Percentiles rank a stretch among this genome's conserved stretches.
Conservation (phyloP, 2,329 filamentous ascomycete species). For the Aspergillus quadricinctus region DNA sequence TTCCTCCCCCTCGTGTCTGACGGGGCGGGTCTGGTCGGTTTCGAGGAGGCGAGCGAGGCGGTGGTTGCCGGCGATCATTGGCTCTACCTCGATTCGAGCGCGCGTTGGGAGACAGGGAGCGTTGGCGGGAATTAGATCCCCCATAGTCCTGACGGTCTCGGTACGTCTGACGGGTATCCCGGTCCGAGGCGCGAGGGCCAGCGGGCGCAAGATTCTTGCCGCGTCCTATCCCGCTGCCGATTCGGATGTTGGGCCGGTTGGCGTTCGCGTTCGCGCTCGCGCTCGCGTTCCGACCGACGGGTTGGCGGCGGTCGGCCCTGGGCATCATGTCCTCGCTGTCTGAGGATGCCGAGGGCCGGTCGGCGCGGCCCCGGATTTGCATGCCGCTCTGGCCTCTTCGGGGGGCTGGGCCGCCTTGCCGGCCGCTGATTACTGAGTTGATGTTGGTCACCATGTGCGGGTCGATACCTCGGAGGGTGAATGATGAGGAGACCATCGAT, state of each 20-base stretch:
- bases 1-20: slow-evolving; percentile 8
- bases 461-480: slow-evolving; percentile 36
- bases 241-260: slow-evolving; percentile 32
- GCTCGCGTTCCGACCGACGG: slow-evolving; percentile 18
- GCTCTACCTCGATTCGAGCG: slow-evolving; percentile 17
- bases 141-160: slow-evolving; percentile 27
- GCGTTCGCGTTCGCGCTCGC: not conserved
- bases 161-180: slow-evolving; percentile 14
- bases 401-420: slow-evolving; percentile 9
- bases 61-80: slow-evolving; percentile 18
- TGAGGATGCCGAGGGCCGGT: slow-evolving; percentile 23
- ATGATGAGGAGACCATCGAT: slow-evolving; percentile 32
- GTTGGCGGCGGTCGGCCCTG: slow-evolving; percentile 22
- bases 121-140: slow-evolving; percentile 21
- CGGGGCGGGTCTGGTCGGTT: slow-evolving; percentile 11
- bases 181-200: slow-evolving; percentile 11
- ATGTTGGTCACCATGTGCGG: slow-evolving; percentile 37
- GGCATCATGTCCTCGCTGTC: slow-evolving; percentile 35
- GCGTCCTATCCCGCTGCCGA: slow-evolving; percentile 28
- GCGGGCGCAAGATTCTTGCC: slow-evolving; percentile 21
- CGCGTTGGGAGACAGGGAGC: slow-evolving; percentile 30
- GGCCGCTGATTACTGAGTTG: slow-evolving; percentile 22
- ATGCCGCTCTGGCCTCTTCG: slow-evolving; percentile 23
- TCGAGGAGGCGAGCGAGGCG: slow-evolving; percentile 19
- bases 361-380: slow-evolving; percentile 36